A percentile compares a stretch with the other conserved stretches of the same genome.
Evolutionary conservation across 495 filamentous ascomycete genomes (phyloP).

Genomic region (Xylaria cubensis): DNA sequence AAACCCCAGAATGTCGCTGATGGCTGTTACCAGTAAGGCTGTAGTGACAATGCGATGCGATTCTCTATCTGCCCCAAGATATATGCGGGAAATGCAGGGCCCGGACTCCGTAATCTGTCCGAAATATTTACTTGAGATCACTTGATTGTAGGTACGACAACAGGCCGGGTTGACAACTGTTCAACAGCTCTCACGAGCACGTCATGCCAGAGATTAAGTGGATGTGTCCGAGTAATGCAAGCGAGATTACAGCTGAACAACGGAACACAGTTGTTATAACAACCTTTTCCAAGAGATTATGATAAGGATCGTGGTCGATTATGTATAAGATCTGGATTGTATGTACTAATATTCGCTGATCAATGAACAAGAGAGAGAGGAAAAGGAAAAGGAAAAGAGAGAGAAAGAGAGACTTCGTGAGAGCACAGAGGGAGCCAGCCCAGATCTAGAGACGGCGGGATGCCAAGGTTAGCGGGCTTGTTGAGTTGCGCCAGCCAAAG

Average conservation of each 20-base stretch:
- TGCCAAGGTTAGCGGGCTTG: slow-evolving; percentile 28
- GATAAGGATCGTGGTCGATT: slow-evolving; percentile 1
- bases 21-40: background rate
- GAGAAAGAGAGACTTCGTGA: slow-evolving; percentile 30
- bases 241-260: slow-evolving; percentile 16
- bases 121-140: background rate
- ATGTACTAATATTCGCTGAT: background rate
- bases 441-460: slow-evolving; percentile 34
- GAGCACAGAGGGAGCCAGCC: slow-evolving; percentile 34
- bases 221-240: slow-evolving; percentile 29
- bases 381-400: slow-evolving; percentile 6
- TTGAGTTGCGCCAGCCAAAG: slow-evolving; percentile 23
- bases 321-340: background rate
- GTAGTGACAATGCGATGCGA: background rate
- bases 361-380: slow-evolving; percentile 26
- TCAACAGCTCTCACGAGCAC: slow-evolving; percentile 17
- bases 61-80: background rate
- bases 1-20: background rate
- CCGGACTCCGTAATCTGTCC: background rate
- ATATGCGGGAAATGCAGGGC: background rate
- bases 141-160: background rate
- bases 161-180: background rate
- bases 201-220: slow-evolving; percentile 23
- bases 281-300: background rate
- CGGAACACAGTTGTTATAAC: background rate